Conservation (phyloP, 1,284 basidiomycete species). For the Trichosporon asahii region DNA sequence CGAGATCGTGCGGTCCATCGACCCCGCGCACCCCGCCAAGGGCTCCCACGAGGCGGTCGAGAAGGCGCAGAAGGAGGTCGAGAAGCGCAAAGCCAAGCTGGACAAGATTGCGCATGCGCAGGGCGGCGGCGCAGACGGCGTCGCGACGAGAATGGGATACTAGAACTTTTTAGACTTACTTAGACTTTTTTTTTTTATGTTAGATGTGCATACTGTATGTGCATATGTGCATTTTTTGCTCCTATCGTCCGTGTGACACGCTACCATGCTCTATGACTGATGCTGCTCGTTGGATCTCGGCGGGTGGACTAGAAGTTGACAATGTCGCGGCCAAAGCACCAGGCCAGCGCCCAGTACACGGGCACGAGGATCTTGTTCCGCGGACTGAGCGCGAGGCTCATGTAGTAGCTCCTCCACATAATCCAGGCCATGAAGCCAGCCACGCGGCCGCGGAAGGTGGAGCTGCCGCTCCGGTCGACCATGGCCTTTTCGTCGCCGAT, state of each 20-base stretch:
- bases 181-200: too few species aligned
- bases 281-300: too few species aligned
- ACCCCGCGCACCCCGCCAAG: conserved; percentile 12
- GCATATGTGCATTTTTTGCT: too few species aligned
- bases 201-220: too few species aligned
- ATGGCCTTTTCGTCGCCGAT: conserved; percentile 70
- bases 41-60: conserved; percentile 23
- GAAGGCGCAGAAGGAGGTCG: conserved; percentile 24
- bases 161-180: background rate
- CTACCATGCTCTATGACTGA: too few species aligned
- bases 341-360: conserved; percentile 56
- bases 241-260: too few species aligned
- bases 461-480: conserved; percentile 64
- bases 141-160: conserved; percentile 37
- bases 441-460: conserved; percentile 18
- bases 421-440: conserved; percentile 32
- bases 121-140: conserved; percentile 37
- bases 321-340: conserved; percentile 76
- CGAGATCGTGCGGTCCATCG: background rate
- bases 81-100: conserved; percentile 26
- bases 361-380: conserved; percentile 74
- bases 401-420: conserved; percentile 53
- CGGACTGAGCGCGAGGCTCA: conserved; percentile 67
- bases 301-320: conserved; percentile 75
- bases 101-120: conserved; percentile 28